Percentiles rank a stretch among this genome's conserved stretches.
phyloP scores from a whole-genome alignment of 148 eudicot species.

The Rhododendron kiyosumense region DNA sequence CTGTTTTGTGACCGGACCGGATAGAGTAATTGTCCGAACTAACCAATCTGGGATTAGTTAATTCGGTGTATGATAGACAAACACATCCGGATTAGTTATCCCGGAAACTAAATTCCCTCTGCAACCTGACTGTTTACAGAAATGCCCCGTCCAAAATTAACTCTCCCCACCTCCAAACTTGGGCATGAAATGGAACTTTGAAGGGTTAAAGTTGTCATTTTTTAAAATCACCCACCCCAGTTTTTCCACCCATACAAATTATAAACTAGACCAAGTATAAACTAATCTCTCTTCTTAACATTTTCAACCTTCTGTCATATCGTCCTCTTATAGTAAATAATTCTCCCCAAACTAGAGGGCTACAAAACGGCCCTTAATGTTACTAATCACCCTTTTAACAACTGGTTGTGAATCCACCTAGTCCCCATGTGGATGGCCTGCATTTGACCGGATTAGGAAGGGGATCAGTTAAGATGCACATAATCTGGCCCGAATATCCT shows the following conservation, averaged over 20 bases:
- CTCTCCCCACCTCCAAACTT: not conserved
- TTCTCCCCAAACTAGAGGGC: not conserved
- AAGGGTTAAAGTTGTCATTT: not conserved
- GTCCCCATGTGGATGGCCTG: not conserved
- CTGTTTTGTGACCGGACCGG: not conserved
- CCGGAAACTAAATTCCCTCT: not conserved
- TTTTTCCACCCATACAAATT: not conserved
- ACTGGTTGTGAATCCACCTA: not conserved
- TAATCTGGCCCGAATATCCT: too few relatives aligned
- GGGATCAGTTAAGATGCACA: too few relatives aligned
- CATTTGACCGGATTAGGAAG: not conserved
- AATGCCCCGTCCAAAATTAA: not conserved
- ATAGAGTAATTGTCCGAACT: not conserved
- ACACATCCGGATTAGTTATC: not conserved
- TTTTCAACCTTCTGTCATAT: not conserved
- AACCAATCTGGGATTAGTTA: not conserved
- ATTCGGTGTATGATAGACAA: not conserved
- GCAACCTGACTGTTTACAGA: not conserved
- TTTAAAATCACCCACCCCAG: not conserved
- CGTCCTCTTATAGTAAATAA: not conserved
- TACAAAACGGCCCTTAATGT: not conserved
- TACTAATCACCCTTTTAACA: not conserved
- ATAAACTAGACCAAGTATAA: not conserved
- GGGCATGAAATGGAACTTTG: not conserved
- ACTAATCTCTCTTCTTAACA: not conserved